Evolutionary conservation across 192 early-diverging fungal genomes (phyloP), one percentile per base, ranked within the genome.

Genomic region (Coemansia erecta): DNA sequence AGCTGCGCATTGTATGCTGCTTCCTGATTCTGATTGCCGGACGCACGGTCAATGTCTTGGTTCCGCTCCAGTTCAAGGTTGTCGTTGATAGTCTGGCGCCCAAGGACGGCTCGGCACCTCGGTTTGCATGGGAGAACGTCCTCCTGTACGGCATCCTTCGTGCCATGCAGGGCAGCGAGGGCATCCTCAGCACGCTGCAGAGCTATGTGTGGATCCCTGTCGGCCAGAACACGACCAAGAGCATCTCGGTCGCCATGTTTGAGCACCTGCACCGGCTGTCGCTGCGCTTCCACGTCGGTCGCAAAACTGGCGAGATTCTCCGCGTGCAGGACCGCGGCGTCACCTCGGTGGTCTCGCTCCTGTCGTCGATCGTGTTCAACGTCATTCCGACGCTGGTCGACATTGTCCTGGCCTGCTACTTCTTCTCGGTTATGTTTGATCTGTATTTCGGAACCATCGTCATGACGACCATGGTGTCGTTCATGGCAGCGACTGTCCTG

Each of bases 281-380:
- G 8, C 81, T 98, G 17, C 85, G 88, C 19, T 99, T 92, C 71
- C 95, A 98, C 59, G 85, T 98, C 46, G 90, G 89, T 63, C 87
- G 95, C 54, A 97, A 97, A 63, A 98, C 95, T 0, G 93, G 93
- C 44, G 94, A 98, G 68, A 85, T 97, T 10, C 85, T 99, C 21
- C 87, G 95, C 4, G 92, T 98, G 18, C 81, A 82, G 66, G 83
- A 85, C 49, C 81, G 83, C 21, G 83, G 83, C 18, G 81, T 82
- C 37, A 67, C 72, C 23, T 80, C 84, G 10, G 86, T 94, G 6
- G 84, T 89, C 0, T 87, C 86, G 10, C 74, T 98, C 7, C 62
- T 98, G 22, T 85, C 82, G 18, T 90, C 90, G 22, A 77, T 97
- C 19, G 57, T 94, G 11, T 97, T 98, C 81, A 94, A 98, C 61